Evolutionary conservation across 164 flowering plant genomes (phyloP), one percentile per base, ranked within the genome.

Genomic region (Nymphaea thermarum): DNA sequence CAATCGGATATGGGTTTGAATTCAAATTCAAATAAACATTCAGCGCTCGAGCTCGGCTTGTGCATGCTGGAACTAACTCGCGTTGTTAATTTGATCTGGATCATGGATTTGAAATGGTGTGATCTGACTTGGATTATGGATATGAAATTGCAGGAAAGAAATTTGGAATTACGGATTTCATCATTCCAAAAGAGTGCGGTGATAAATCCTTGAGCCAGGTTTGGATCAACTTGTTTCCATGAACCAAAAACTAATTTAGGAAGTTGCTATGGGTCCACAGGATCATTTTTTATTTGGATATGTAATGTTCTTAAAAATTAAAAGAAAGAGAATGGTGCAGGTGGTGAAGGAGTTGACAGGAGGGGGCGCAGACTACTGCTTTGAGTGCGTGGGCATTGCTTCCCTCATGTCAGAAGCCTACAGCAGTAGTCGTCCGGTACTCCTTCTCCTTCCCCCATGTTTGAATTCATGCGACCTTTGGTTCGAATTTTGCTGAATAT

Each of bases 291-390:
- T 25, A 25, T 25, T 25, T 25, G 36, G 36, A 25, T 25, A 25
- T 25, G 36, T 25, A 25, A 25, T 25, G 36, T 25, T 25, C 36
- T 25, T 25, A 25, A 25, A 25, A 25, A 2, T 45, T 10, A 45
- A 45, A 45, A 45, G 53, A 4, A 45, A 44, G 63, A 10, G 11
- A 5, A 5, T 61, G 12, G 11, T 60, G 17, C 70, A 87, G 90
- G 87, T 83, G 43, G 85, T 89, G 15, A 77, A 67, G 66, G 95
- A 87, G 72, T 75, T 83, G 78, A 91, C 95, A 0, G 77, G 82
- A n/a, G 93, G 87, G 6, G 97, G 97, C 10, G 93, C 85, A 10
- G 97, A 91, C 67, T 88, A 85, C 60, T 82, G 85, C 78, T 91
- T 91, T 42, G 95, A 88, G 72, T 91, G 95, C 70, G 67, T 91